Base-by-base conservation (phyloP, 139 green algal species). In the Chara braunii region DNA sequence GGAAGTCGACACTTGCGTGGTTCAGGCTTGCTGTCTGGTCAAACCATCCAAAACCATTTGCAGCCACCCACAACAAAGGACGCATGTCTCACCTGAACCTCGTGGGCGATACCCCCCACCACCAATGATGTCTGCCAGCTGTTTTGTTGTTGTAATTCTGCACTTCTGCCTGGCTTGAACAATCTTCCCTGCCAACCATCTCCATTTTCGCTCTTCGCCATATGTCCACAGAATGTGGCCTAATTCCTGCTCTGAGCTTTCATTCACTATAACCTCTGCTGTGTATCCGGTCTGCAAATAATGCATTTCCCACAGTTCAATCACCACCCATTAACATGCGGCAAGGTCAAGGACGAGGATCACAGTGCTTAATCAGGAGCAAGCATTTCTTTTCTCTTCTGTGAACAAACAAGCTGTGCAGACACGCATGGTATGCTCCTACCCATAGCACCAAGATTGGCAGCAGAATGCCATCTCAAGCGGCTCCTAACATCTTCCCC, bases 181-280 rank as follows among this genome's bases (percentile, higher is more conserved):
- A 18, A 91, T 76, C 35, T 77, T 75, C 54, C 42, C 35, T 1
- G 60, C 76, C 2, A 83, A 77, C 61, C 68, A 51, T 11, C 70
- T 70, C 90, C 86, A 95, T 64, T 81, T 63, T 43, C 86, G 84
- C 78, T 97, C 92, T 70, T 97, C 92, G 2, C 92, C 92, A 70
- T 89, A 96, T 28, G 96, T 87, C 1, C 83, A 68, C 0, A 98
- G 70, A 24, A 98, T 86, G 12, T 71, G 50, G 0, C 83, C 89
- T 36, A 98, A 67, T 57, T 90, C 79, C 1, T 57, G 70, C 81
- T 97, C 92, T 0, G 82, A 66, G 80, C 83, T 92, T 18, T 56
- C 77, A 78, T 97, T 97, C 0, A 98, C 74, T 8, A 94, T 68
- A 29, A 88, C 77, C 50, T 83, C 85, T 1, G 91, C 91, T 22